Conservation (phyloP, 805 yeast genomes). For the Starmerella apis region DNA sequence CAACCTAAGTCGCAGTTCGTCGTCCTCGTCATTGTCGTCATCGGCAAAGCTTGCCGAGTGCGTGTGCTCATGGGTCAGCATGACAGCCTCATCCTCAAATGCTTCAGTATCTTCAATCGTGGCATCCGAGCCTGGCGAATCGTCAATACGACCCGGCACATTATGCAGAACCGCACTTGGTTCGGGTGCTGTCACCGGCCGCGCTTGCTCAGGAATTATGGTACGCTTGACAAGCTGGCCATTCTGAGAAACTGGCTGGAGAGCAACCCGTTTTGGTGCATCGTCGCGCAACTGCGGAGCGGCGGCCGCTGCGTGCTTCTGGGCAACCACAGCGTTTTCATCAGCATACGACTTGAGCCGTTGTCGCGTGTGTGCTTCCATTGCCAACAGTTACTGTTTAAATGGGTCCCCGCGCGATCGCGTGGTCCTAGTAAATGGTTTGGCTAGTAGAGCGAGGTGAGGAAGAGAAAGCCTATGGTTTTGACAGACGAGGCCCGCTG, state of each 20-base stretch:
- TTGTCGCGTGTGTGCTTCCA: constrained; percentile 20
- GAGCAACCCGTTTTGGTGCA: constrained; percentile 14
- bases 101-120: constrained; percentile 21
- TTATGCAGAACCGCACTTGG: background rate
- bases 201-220: background rate
- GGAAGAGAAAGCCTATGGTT: background rate
- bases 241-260: constrained; percentile 17
- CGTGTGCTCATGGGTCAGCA: constrained; percentile 21
- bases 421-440: background rate
- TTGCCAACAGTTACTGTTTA: background rate
- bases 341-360: constrained; percentile 10
- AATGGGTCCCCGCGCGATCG: constrained; percentile 1
- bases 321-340: constrained; percentile 19
- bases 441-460: background rate
- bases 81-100: constrained; percentile 19
- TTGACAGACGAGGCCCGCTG: background rate
- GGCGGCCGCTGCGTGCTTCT: constrained; percentile 18
- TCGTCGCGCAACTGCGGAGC: constrained; percentile 13
- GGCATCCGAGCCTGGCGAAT: constrained; percentile 19
- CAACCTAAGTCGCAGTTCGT: constrained; percentile 15
- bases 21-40: constrained; percentile 20
- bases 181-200: background rate
- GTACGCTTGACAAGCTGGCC: constrained; percentile 2
- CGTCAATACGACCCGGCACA: constrained; percentile 5
- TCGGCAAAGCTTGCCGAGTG: constrained; percentile 23